Evolutionary conservation across 129 eudicot genomes (phyloP), one percentile per base, ranked within the genome.

Genomic region (Helianthus tuberosus): DNA sequence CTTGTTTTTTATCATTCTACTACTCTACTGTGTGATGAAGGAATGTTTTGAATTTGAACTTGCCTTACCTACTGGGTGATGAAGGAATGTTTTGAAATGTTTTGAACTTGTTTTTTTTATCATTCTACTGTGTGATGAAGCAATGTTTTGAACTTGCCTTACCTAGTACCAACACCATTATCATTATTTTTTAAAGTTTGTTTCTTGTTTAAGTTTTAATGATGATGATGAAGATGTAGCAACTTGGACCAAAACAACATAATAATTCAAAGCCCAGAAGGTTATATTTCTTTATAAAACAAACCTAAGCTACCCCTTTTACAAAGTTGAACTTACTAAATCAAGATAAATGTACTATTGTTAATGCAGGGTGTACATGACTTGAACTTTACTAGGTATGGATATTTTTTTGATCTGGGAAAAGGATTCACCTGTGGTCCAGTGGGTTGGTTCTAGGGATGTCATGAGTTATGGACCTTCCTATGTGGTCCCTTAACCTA

Each of bases 401-500:
- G 48, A 27, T 2, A 51, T 16, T 51, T 3, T 68, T 68, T 70
- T n/a, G 50, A n/a, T 41, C 47, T 70, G 55, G 66, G 54, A 44
- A 60, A 62, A 53, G 48, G 51, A 70, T 23, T 52, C 15, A 25
- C 27, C 8, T 3, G 82, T 78, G 82, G 82, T 78, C 82, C 82
- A 55, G 46, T 65, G 47, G 60, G 67, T 78, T 78, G 72, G 72
- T 43, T 78, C 65, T 77, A 38, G 81, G 81, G 76, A 77, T 77
- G 66, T 60, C 72, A 78, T 78, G 77, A 71, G 77, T 78, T 64
- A 78, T 78, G 82, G 82, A 69, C 82, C 66, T 70, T 77, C 25
- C 25, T 71, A 14, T 64, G 82, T 78, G 82, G 82, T 78, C 77
- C 78, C 82, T 78, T 64, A 16, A 64, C 82, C 67, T 78, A 69